phyloP scores from a whole-genome alignment of 1,139 yeast genomes.

The Geotrichum citri-aurantii region DNA sequence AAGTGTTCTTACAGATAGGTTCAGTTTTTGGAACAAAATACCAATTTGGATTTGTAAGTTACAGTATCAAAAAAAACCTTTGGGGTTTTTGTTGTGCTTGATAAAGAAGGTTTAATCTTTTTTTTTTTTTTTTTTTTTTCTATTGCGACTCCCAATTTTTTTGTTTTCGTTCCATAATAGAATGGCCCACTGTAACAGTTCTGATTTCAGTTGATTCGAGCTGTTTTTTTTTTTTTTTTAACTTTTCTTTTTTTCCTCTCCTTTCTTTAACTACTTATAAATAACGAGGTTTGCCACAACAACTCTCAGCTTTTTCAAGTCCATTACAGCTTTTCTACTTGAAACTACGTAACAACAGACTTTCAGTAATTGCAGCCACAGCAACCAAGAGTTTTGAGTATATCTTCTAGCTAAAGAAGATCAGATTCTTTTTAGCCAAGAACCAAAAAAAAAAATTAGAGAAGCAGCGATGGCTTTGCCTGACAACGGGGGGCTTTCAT shows the following conservation, averaged over 20 bases:
- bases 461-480: background rate
- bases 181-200: no score
- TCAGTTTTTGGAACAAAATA: no score
- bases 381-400: background rate
- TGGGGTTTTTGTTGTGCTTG: no score
- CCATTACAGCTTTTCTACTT: background rate
- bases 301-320: background rate
- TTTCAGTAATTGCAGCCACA: background rate
- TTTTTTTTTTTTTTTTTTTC: no score
- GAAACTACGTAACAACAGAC: background rate
- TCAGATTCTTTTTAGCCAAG: background rate
- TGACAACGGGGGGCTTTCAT: background rate
- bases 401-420: background rate
- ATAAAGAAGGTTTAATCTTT: no score
- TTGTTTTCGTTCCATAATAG: no score
- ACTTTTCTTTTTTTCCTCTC: background rate
- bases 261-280: background rate
- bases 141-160: no score
- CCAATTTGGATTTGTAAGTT: no score
- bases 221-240: background rate
- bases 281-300: background rate
- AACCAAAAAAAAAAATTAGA: background rate
- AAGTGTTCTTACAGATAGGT: no score
- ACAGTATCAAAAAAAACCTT: no score
- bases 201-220: background rate